A percentile compares a stretch with the other conserved stretches of the same genome.
phyloP scores from a whole-genome alignment of 768 basidiomycete genomes.

The Lentinula raphanica region DNA sequence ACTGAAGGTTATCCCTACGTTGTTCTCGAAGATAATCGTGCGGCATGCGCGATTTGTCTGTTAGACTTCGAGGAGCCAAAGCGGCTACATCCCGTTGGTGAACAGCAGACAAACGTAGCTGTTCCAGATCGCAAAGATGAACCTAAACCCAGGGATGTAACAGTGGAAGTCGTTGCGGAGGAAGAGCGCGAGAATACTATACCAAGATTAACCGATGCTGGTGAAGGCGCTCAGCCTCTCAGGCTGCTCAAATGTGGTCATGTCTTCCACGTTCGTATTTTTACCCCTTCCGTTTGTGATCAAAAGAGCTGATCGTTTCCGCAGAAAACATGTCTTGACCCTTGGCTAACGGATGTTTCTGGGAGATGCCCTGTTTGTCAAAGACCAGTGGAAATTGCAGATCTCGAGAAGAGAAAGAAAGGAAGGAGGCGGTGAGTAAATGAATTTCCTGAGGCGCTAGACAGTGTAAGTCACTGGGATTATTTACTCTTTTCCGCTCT shows the following conservation, averaged over 20 bases:
- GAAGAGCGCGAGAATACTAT: constrained; percentile 37
- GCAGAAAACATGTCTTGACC: constrained; percentile 85
- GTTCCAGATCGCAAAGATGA: too few species aligned
- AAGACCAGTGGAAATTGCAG: constrained; percentile 54
- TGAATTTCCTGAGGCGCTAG: too few species aligned
- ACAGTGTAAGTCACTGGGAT: too few species aligned
- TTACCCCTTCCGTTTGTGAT: neutral
- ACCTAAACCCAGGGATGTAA: constrained; percentile 16
- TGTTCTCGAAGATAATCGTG: constrained; percentile 74
- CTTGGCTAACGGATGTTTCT: constrained; percentile 81
- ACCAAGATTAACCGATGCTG: constrained; percentile 62
- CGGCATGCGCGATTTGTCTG: constrained; percentile 79
- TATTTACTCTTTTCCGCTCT: too few species aligned
- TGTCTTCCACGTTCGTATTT: constrained; percentile 75
- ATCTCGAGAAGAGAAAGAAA: constrained; percentile 30
- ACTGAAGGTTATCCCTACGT: constrained; percentile 76
- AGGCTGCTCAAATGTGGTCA: constrained; percentile 76
- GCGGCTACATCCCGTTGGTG: constrained; percentile 21
- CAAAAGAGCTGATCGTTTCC: constrained; percentile 9
- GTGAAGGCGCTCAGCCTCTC: constrained; percentile 72
- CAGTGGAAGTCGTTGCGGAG: constrained; percentile 25
- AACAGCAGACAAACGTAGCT: constrained; percentile 12
- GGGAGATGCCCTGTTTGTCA: constrained; percentile 89
- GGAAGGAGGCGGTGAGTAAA: neutral
- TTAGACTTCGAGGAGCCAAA: constrained; percentile 80